A percentile compares a stretch with the other conserved stretches of the same genome.
phyloP scores from a whole-genome alignment of 352 stramenopile species.

The Saprolegnia parasitica region DNA sequence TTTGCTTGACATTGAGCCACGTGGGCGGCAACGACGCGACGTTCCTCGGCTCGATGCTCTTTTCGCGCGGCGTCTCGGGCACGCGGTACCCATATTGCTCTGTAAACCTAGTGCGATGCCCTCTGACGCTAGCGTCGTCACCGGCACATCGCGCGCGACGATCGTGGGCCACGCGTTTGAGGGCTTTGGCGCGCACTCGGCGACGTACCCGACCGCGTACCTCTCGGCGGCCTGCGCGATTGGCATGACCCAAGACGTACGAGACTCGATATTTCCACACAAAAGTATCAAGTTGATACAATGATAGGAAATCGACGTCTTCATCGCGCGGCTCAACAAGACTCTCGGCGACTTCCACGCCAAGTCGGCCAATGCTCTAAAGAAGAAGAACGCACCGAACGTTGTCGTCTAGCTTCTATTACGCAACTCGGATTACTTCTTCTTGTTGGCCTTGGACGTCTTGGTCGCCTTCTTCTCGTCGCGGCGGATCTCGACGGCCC shows the following conservation, averaged over 20 bases:
- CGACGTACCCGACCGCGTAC: constrained; percentile 89
- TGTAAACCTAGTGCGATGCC: neutral
- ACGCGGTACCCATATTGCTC: constrained; percentile 49
- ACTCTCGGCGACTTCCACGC: constrained; percentile 82
- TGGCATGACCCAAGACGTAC: constrained; percentile 70
- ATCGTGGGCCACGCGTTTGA: constrained; percentile 89
- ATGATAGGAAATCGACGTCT: constrained; percentile 86
- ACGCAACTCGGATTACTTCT: constrained; percentile 43
- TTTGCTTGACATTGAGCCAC: constrained; percentile 87
- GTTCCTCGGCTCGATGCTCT: constrained; percentile 98
- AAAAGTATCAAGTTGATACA: neutral
- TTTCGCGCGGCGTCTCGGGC: constrained; percentile 94
- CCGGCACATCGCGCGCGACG: constrained; percentile 70
- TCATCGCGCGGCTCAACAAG: constrained; percentile 90
- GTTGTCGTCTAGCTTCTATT: neutral
- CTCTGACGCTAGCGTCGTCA: constrained; percentile 72
- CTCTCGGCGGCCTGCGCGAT: constrained; percentile 96
- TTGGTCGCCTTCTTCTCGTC: constrained; percentile 48
- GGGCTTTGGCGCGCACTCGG: constrained; percentile 90
- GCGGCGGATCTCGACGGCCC: constrained; percentile 42
- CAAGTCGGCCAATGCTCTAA: too few relatives aligned
- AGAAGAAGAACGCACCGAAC: too few relatives aligned
- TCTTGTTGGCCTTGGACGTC: constrained; percentile 66
- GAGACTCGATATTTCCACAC: neutral
- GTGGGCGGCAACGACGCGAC: constrained; percentile 43